Evolutionary conservation across 139 green algal genomes (phyloP).

Genomic region (Diplosphaera chodatii): DNA sequence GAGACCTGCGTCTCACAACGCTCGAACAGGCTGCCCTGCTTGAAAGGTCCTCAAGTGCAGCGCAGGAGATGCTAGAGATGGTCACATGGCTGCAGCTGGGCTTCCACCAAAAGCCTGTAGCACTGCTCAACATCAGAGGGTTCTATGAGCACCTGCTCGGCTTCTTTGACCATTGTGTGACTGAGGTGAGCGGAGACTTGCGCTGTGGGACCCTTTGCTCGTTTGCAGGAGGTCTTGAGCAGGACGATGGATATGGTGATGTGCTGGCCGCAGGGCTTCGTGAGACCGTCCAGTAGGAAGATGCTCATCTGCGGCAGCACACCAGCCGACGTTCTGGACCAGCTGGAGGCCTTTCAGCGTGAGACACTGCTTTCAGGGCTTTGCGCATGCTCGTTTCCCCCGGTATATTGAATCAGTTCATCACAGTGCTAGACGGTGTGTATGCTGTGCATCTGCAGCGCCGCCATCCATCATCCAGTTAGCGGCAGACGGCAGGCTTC

Average conservation of each 20-base stretch:
- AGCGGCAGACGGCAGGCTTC: conserved; percentile 18
- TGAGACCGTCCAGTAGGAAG: conserved; percentile 21
- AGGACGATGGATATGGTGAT: neutral
- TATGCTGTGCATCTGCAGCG: neutral
- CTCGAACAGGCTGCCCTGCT: too few species aligned
- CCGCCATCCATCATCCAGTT: conserved; percentile 29
- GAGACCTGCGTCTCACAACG: too few species aligned
- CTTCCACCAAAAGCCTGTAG: conserved; percentile 71
- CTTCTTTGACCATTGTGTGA: conserved; percentile 55
- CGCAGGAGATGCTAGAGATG: conserved; percentile 68
- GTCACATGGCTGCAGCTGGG: conserved; percentile 80
- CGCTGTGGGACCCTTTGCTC: too few species aligned
- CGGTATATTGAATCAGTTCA: neutral
- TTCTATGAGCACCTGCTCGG: conserved; percentile 65
- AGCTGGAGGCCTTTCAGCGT: conserved; percentile 28
- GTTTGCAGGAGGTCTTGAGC: too few species aligned
- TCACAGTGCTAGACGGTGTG: neutral
- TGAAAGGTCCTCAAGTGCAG: too few species aligned
- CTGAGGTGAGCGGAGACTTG: conserved; percentile 31
- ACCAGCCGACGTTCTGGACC: conserved; percentile 37
- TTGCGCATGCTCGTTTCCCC: neutral
- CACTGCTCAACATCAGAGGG: conserved; percentile 59
- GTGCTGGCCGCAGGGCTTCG: conserved; percentile 35
- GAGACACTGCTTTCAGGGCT: neutral
- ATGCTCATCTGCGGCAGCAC: conserved; percentile 24